Evolutionary conservation across 352 stramenopile species (phyloP).

Genomic region (Phytophthora tentaculata): DNA sequence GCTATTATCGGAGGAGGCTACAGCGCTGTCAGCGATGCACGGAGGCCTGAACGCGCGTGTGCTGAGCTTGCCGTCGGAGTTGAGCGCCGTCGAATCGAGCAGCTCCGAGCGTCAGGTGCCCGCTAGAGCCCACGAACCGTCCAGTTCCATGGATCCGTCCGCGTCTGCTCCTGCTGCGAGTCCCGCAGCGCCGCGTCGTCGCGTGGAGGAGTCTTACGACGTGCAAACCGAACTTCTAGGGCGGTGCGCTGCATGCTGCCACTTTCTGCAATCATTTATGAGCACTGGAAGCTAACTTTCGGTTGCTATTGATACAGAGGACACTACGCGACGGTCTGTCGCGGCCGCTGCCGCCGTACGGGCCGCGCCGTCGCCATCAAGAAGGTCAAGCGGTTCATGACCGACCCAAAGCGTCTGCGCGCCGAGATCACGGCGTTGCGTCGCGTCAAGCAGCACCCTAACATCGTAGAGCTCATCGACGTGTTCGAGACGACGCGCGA

Average conservation of each 20-base stretch:
- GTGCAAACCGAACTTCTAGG: constrained; percentile 55
- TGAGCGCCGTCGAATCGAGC: constrained; percentile 1
- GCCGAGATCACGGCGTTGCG: constrained; percentile 72
- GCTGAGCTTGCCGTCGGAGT: constrained; percentile 19
- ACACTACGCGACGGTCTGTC: constrained; percentile 75
- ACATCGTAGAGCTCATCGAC: constrained; percentile 83
- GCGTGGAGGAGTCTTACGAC: constrained; percentile 66
- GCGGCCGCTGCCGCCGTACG: constrained; percentile 57
- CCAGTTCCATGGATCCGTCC: not conserved
- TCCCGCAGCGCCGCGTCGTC: constrained; percentile 34
- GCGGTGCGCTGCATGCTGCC: constrained; percentile 32
- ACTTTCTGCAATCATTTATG: constrained; percentile 1
- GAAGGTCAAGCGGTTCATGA: constrained; percentile 86
- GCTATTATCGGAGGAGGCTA: constrained; percentile 11
- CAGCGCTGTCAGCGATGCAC: constrained; percentile 15
- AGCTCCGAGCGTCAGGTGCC: not conserved
- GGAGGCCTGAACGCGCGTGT: constrained; percentile 19
- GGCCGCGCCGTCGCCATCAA: constrained; percentile 74
- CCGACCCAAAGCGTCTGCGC: constrained; percentile 65
- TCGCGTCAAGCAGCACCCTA: constrained; percentile 64
- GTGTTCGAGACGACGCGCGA: constrained; percentile 83
- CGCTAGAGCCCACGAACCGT: constrained; percentile 1
- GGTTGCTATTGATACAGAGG: constrained; percentile 36
- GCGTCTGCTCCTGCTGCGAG: constrained; percentile 1
- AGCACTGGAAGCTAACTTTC: constrained; percentile 8